Percentiles rank a stretch among this genome's conserved stretches.
phyloP scores from a whole-genome alignment of 768 basidiomycete genomes.

The Termitomyces sp. region DNA sequence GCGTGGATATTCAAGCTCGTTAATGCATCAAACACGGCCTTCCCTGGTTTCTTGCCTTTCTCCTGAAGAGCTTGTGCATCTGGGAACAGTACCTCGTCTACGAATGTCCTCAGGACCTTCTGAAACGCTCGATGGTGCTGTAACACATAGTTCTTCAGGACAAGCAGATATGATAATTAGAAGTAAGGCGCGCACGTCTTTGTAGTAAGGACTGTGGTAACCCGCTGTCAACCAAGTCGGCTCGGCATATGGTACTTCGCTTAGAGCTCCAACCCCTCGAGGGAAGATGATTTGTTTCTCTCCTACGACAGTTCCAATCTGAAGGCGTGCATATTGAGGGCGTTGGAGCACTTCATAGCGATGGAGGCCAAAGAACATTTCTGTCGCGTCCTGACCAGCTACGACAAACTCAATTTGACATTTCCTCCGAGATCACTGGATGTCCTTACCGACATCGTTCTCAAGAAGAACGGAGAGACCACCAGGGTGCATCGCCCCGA shows the following conservation, averaged over 20 bases:
- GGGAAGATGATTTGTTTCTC: constrained; percentile 46
- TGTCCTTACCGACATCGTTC: constrained; percentile 52
- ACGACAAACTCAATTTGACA: background rate
- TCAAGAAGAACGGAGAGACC: constrained; percentile 64
- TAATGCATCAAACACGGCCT: constrained; percentile 9
- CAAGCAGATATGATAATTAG: background rate
- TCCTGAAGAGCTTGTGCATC: constrained; percentile 17
- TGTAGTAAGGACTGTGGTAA: constrained; percentile 36
- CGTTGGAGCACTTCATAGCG: constrained; percentile 64
- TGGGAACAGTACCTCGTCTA: constrained; percentile 14
- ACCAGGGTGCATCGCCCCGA: constrained; percentile 71
- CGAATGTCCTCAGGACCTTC: constrained; percentile 12
- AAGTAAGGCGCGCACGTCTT: constrained; percentile 15
- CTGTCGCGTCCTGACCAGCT: constrained; percentile 74
- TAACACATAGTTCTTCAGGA: background rate
- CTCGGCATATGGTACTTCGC: constrained; percentile 73
- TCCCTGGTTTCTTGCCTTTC: constrained; percentile 15
- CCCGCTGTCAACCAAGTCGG: constrained; percentile 67
- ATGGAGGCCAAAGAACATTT: constrained; percentile 71
- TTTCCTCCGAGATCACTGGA: background rate
- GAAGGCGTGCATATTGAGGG: constrained; percentile 59
- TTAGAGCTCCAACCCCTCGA: constrained; percentile 46
- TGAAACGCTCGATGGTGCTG: constrained; percentile 18
- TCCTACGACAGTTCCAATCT: constrained; percentile 58
- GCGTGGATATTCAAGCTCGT: constrained; percentile 14